Percentiles rank a stretch among this genome's conserved stretches.
Conservation (phyloP, 345 rosid species). For the Sonneratia caseolaris region DNA sequence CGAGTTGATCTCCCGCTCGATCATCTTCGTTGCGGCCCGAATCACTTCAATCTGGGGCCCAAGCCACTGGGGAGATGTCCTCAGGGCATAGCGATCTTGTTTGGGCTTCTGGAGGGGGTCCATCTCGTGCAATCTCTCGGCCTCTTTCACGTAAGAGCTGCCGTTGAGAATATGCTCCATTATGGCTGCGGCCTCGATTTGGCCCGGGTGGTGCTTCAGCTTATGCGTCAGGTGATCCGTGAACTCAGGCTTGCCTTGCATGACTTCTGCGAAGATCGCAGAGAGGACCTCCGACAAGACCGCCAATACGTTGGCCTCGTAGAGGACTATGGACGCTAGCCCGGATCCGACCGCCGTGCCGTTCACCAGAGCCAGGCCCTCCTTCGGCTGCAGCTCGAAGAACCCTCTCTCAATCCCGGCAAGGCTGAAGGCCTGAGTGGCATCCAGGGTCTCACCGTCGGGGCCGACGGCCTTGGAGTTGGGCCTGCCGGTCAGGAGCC, state of each 20-base stretch:
- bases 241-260: slow-evolving; percentile 24
- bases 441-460: not conserved
- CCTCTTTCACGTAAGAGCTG: slow-evolving; percentile 18
- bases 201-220: slow-evolving; percentile 30
- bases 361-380: slow-evolving; percentile 11
- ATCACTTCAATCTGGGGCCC: slow-evolving; percentile 23
- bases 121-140: slow-evolving; percentile 15
- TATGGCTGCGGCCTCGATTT: slow-evolving; percentile 25
- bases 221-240: slow-evolving; percentile 25
- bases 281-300: slow-evolving; percentile 21
- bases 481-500: not conserved
- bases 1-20: slow-evolving; percentile 26
- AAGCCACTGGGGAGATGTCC: slow-evolving; percentile 22
- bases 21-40: slow-evolving; percentile 16
- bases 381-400: slow-evolving; percentile 4
- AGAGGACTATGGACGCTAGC: slow-evolving; percentile 14
- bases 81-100: slow-evolving; percentile 23
- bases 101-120: slow-evolving; percentile 27
- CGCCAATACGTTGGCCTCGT: slow-evolving; percentile 16
- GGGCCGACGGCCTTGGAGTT: slow-evolving; percentile 3
- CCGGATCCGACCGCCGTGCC: slow-evolving; percentile 28
- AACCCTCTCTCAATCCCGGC: not conserved
- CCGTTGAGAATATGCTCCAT: slow-evolving; percentile 26
- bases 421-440: not conserved
- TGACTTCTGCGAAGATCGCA: slow-evolving; percentile 20